Evolutionary conservation across 768 basidiomycete species (phyloP).

Genomic region (Sporobolomyces roseus): DNA sequence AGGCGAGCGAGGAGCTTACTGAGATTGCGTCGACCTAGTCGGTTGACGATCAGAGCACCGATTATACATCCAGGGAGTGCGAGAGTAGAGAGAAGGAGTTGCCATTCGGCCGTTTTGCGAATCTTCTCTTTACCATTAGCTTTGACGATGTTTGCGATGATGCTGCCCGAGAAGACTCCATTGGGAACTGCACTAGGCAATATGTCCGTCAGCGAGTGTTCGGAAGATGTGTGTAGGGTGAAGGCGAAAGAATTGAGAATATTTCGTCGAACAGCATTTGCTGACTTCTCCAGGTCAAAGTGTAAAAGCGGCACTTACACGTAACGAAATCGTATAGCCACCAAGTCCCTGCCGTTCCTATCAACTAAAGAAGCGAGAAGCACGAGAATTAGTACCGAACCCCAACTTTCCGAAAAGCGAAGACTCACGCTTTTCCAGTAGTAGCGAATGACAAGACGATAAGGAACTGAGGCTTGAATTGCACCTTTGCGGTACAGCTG

Average conservation of each 20-base stretch:
- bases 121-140: conserved; percentile 47
- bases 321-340: conserved; percentile 63
- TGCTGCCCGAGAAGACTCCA: conserved; percentile 57
- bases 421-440: conserved; percentile 55
- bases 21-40: conserved; percentile 20
- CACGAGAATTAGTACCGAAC: too few species aligned
- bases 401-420: not conserved
- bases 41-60: conserved; percentile 48
- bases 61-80: conserved; percentile 59
- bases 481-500: conserved; percentile 48
- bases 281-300: too few species aligned
- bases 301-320: conserved; percentile 48
- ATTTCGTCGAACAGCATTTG: too few species aligned
- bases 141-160: conserved; percentile 65
- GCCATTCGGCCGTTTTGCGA: conserved; percentile 64
- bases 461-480: conserved; percentile 54
- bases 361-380: conserved; percentile 48
- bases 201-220: too few species aligned
- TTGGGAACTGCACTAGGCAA: not conserved
- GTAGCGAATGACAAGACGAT: conserved; percentile 60
- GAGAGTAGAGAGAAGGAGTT: conserved; percentile 62
- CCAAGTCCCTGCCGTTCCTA: conserved; percentile 68
- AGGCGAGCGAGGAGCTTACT: not conserved
- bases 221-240: too few species aligned
- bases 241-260: too few species aligned